phyloP scores from a whole-genome alignment of 1,139 yeast genomes.

The Zygosaccharomyces pseudobailii region DNA sequence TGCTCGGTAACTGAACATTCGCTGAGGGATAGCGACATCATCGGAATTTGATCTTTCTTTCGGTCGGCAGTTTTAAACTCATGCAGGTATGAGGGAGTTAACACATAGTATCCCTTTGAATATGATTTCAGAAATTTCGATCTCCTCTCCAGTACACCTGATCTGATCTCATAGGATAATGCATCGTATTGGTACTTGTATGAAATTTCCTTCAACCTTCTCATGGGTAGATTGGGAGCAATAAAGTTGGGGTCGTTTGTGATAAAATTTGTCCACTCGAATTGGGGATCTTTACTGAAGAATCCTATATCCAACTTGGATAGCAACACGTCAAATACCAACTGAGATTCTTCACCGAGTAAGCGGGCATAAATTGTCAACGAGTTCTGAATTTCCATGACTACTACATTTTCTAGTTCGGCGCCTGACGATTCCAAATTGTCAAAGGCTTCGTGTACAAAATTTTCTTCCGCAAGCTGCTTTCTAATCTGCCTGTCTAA shows the following conservation, averaged over 20 bases:
- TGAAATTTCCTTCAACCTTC: slow-evolving; percentile 56
- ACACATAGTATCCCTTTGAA: slow-evolving; percentile 84
- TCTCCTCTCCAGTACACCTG: slow-evolving; percentile 82
- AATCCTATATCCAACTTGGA: slow-evolving; percentile 70
- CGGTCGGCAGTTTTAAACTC: slow-evolving; percentile 85
- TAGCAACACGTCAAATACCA: slow-evolving; percentile 59
- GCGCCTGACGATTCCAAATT: slow-evolving; percentile 86
- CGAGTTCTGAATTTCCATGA: slow-evolving; percentile 79
- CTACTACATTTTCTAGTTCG: slow-evolving; percentile 84
- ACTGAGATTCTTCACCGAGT: slow-evolving; percentile 63
- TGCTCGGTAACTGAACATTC: slow-evolving; percentile 82
- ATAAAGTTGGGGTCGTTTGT: slow-evolving; percentile 72
- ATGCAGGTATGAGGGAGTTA: slow-evolving; percentile 83
- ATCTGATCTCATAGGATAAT: slow-evolving; percentile 63
- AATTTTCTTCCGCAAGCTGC: slow-evolving; percentile 80
- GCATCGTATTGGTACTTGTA: slow-evolving; percentile 71
- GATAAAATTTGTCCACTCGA: slow-evolving; percentile 88
- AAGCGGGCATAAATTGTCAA: slow-evolving; percentile 65
- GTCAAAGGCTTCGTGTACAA: slow-evolving; percentile 78
- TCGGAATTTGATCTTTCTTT: slow-evolving; percentile 78
- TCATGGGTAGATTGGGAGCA: slow-evolving; percentile 64
- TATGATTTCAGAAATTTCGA: slow-evolving; percentile 88
- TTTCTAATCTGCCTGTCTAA: slow-evolving; percentile 73
- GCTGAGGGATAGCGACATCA: slow-evolving; percentile 76
- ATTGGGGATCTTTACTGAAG: slow-evolving; percentile 67